Percentiles rank a stretch among this genome's conserved stretches.
phyloP scores from a whole-genome alignment of 768 basidiomycete species.

The Trichaptum fuscoviolaceum region DNA sequence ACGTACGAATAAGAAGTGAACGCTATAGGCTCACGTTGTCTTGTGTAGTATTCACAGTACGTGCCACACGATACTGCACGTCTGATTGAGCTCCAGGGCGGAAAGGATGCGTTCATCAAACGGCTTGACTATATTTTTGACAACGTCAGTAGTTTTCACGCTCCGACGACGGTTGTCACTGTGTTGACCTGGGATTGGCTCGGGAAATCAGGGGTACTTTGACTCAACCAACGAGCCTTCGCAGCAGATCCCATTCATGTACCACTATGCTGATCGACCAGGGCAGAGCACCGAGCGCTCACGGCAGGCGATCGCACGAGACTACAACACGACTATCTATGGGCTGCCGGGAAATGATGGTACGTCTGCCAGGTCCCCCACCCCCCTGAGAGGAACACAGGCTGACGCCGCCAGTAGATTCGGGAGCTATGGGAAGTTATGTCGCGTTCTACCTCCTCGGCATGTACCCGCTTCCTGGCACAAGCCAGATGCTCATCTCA shows the following conservation, averaged over 20 bases:
- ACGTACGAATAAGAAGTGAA: neutral
- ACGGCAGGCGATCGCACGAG: slow-evolving; percentile 4
- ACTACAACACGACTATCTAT: slow-evolving; percentile 6
- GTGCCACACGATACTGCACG: slow-evolving; percentile 12
- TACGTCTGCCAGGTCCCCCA: neutral
- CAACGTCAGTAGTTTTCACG: neutral
- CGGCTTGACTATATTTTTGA: slow-evolving; percentile 10
- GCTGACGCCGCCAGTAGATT: neutral
- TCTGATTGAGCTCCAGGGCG: slow-evolving; percentile 11
- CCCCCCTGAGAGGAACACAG: no score
- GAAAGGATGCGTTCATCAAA: slow-evolving; percentile 4
- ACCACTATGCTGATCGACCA: slow-evolving; percentile 9
- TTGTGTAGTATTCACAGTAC: slow-evolving; percentile 6
- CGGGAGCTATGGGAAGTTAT: slow-evolving; percentile 9
- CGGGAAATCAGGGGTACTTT: slow-evolving; percentile 4
- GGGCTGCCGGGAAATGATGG: slow-evolving; percentile 10
- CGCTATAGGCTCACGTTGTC: neutral
- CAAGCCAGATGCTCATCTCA: slow-evolving; percentile 5
- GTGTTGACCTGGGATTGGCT: neutral
- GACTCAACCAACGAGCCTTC: slow-evolving; percentile 10
- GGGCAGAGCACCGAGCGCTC: slow-evolving; percentile 7
- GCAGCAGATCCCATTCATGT: slow-evolving; percentile 10
- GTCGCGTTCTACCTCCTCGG: slow-evolving; percentile 8
- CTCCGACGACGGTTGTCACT: neutral
- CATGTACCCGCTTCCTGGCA: slow-evolving; percentile 7